Evolutionary conservation across 176 grass and related monocot genomes (phyloP).

Genomic region (Microstegium vimineum): DNA sequence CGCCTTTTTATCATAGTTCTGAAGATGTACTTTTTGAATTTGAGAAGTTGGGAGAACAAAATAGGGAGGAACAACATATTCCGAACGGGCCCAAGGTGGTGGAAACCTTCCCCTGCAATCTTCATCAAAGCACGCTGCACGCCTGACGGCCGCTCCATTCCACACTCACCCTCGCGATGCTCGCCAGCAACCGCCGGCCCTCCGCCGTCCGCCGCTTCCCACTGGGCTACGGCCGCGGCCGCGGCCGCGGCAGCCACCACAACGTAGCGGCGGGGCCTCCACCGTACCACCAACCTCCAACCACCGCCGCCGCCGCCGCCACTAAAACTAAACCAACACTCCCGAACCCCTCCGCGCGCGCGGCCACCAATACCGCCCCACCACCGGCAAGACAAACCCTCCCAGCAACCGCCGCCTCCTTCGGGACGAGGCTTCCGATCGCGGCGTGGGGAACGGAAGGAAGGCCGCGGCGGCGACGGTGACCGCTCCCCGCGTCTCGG

Average conservation of each 20-base stretch:
- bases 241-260: slow-evolving; percentile 23
- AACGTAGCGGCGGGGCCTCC: neutral
- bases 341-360: neutral
- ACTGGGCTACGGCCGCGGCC: slow-evolving; percentile 32
- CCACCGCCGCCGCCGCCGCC: neutral
- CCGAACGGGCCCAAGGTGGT: no score
- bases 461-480: neutral
- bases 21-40: neutral
- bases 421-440: neutral
- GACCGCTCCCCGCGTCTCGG: slow-evolving; percentile 9
- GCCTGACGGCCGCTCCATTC: neutral
- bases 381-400: neutral
- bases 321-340: neutral
- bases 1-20: neutral
- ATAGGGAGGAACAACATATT: no score
- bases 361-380: neutral
- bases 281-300: neutral
- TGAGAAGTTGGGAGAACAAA: neutral
- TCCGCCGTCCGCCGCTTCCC: slow-evolving; percentile 37
- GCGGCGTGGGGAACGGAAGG: neutral
- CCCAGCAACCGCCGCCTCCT: neutral
- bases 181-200: neutral
- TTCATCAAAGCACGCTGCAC: neutral
- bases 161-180: neutral
- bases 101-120: neutral